Conservation (phyloP, 2,329 filamentous ascomycete genomes). For the Pseudocercospora fuligena region DNA sequence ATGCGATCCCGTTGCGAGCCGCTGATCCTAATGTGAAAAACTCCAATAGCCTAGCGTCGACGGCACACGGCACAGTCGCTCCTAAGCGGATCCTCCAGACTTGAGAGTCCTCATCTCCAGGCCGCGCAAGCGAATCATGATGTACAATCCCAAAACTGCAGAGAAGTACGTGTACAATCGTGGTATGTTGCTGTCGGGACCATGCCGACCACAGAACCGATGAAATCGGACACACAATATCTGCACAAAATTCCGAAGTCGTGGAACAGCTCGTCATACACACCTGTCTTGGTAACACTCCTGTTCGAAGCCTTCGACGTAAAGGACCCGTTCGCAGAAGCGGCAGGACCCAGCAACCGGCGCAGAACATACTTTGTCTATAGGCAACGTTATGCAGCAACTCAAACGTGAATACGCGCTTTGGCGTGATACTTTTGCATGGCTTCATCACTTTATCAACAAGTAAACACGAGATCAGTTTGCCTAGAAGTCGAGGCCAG, state of each 20-base stretch:
- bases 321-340: neutral
- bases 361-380: neutral
- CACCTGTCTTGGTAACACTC: neutral
- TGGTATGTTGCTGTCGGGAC: neutral
- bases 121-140: neutral
- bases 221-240: neutral
- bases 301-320: neutral
- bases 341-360: conserved; percentile 4
- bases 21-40: conserved; percentile 11
- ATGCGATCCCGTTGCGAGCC: neutral
- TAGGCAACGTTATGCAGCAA: neutral
- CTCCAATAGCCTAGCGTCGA: conserved; percentile 2
- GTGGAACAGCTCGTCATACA: neutral
- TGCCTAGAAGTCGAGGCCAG: neutral
- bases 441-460: neutral
- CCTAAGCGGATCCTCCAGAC: conserved; percentile 1
- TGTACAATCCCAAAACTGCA: neutral
- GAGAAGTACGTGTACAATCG: neutral
- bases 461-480: neutral
- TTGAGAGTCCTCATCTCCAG: conserved; percentile 5
- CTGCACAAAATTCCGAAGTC: neutral
- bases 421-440: neutral
- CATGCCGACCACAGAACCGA: neutral
- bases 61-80: conserved; percentile 5
- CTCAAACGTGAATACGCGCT: neutral